Conservation (phyloP, 208 protist genomes). For the Jaenimonas drosophilae region DNA sequence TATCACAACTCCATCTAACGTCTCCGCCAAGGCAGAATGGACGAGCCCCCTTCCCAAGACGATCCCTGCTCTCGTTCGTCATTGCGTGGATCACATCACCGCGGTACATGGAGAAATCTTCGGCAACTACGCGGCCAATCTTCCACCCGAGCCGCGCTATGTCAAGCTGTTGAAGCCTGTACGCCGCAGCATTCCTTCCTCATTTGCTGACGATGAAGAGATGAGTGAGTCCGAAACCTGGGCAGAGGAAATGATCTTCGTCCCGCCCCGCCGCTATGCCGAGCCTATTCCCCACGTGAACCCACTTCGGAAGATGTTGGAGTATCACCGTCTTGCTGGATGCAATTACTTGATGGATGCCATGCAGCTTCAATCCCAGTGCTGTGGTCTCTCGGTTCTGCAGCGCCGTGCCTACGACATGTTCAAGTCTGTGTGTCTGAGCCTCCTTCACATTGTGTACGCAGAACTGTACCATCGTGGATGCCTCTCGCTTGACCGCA, state of each 20-base stretch:
- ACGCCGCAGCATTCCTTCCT: conserved; percentile 12
- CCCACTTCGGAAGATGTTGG: conserved; percentile 40
- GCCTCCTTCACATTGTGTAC: conserved; percentile 65
- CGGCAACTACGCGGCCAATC: conserved; percentile 30
- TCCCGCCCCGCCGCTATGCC: conserved; percentile 30
- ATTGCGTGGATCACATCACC: conserved; percentile 12
- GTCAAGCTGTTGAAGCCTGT: conserved; percentile 13
- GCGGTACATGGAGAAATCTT: conserved; percentile 37
- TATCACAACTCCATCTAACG: not conserved
- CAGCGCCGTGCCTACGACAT: conserved; percentile 67
- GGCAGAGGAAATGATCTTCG: conserved; percentile 38
- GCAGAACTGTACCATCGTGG: conserved; percentile 61
- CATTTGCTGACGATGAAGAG: conserved; percentile 16
- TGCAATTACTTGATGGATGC: conserved; percentile 34
- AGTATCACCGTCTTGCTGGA: conserved; percentile 34
- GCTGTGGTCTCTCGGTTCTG: conserved; percentile 53
- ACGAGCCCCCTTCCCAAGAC: conserved; percentile 4
- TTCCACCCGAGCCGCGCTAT: conserved; percentile 10
- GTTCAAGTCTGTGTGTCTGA: conserved; percentile 56
- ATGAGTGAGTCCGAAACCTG: conserved; percentile 51
- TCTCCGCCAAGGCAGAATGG: not conserved
- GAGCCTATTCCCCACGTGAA: conserved; percentile 46
- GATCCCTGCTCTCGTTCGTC: conserved; percentile 21
- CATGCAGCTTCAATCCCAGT: conserved; percentile 37
- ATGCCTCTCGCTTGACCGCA: conserved; percentile 1